Base-by-base conservation (phyloP, 768 basidiomycete genomes). In the Mycena belliarum region DNA sequence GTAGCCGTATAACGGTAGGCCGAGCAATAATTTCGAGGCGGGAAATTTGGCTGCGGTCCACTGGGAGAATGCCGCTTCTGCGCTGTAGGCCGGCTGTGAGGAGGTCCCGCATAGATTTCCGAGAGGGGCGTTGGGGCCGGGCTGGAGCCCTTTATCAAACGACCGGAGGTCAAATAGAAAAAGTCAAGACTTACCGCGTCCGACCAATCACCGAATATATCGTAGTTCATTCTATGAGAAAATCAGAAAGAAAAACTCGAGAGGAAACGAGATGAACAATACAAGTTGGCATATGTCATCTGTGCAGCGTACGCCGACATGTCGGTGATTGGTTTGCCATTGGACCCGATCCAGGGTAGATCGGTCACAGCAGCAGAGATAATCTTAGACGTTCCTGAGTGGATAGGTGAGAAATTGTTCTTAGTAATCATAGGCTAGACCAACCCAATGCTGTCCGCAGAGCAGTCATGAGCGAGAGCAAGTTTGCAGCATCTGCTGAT, bases 111-210 rank as follows among this genome's bases (percentile, higher is more conserved):
- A 91, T 0, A 76, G 75, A 68, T 90, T 76, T 5, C 76, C 79
- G 14, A 90, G 79, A 3, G 89, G 90, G 9, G 90, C 89, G 67
- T 91, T 91, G 2, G 90, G 84, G 4, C 90, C 90, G 2, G 89
- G 90, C 40, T 76, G 12, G 53, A 66, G 75, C 23, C 33, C 7
- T 35, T 35, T 15, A 15, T 35, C 12, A 35, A 15, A 14, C 33
- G 33, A 35, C 33, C 14, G n/a, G n/a, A n/a, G n/a, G n/a, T 35
- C 12, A 15, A 35, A 15, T 10, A 14, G 14, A 3, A 35, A 7
- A 26, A 16, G 1, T 21, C 40, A 14, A 25, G 18, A 55, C 59
- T 45, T 21, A 60, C 59, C 9, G 47, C 59, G 11, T 48, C 41
- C 3, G 59, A 60, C 52, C 52, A 60, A 35, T 60, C 59, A 2